These are phyloP conservation scores for Coffea canephora DNA, from an alignment of 257 asterid species.

Conservation along the genomic window DNA sequence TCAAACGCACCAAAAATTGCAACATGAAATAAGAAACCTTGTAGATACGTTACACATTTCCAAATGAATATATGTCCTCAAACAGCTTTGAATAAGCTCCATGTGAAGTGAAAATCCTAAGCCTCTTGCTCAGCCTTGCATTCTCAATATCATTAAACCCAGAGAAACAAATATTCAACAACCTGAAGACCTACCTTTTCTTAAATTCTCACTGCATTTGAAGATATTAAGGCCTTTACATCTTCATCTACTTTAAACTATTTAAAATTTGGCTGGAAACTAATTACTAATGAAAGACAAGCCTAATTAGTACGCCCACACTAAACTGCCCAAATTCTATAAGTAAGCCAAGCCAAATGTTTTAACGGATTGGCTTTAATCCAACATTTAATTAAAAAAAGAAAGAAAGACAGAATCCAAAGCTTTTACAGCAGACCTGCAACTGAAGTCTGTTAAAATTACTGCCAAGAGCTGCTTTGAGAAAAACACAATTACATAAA, in stretches of 20 bases:
- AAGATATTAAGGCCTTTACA: neutral
- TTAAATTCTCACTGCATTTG: neutral
- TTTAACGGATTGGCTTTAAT: neutral
- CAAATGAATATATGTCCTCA: neutral
- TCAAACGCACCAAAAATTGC: neutral
- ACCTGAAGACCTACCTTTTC: neutral
- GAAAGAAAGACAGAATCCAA: neutral
- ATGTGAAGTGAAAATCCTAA: neutral
- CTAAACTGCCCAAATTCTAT: no score
- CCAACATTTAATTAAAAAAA: neutral
- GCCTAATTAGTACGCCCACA: neutral
- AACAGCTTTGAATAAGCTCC: neutral
- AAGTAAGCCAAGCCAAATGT: neutral
- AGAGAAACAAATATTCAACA: neutral
- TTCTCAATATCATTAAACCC: neutral
- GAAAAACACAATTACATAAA: neutral
- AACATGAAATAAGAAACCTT: neutral
- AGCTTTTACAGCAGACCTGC: neutral
- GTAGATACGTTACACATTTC: neutral
- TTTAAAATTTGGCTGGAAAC: neutral
- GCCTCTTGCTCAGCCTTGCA: neutral
- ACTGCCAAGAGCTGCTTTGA: neutral
- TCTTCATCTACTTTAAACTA: neutral
- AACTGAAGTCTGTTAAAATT: neutral
- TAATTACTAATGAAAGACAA: neutral